Evolutionary conservation across 2,329 filamentous ascomycete species (phyloP), one percentile per base, ranked within the genome.

Genomic region (Pseudocercospora pini-densiflorae): DNA sequence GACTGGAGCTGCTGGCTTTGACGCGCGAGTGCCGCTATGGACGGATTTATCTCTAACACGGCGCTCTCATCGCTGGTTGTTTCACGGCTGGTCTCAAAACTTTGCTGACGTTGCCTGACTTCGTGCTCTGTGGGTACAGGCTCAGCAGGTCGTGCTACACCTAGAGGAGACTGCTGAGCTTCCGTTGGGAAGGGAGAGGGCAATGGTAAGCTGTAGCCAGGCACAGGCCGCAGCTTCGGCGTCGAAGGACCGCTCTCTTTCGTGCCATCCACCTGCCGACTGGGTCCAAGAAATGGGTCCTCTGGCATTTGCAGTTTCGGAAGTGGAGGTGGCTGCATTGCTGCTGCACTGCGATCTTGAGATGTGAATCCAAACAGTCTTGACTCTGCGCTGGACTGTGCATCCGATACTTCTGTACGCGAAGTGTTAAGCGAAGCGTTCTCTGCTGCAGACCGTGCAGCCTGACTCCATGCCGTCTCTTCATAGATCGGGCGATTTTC

Each of bases 171-270:
- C 45, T 62, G 62, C 29, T 53, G 27, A 21, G 61, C 31, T n/a
- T 71, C 69, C 1, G 62, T 66, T 27, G 76, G 75, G 58, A 77
- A 78, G 1, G 77, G 76, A 16, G 77, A 78, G 4, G 76, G 77
- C n/a, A 78, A 60, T 33, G 77, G 75, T 16, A 78, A 59, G 10
- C 64, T 70, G 10, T 72, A 72, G 10, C 72, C 72, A 19, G 73
- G 64, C 9, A 77, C 70, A 27, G 77, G 74, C 19, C 70, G 68
- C 14, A 79, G 66, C 45, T 74, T 68, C 7, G 77, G 77, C 6
- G 76, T 78, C 16, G 53, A 59, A 5, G 76, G 77, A 19, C 71
- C 65, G 59, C 69, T 43, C 5, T 57, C 57, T 31, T 61, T 60
- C 3, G 64, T 54, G 27, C 36, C 43, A 21, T 61, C 49, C 14